Percentiles rank a stretch among this genome's conserved stretches.
Evolutionary conservation across 2,329 filamentous ascomycete species (phyloP).

Genomic region (Verruconis gallopava): DNA sequence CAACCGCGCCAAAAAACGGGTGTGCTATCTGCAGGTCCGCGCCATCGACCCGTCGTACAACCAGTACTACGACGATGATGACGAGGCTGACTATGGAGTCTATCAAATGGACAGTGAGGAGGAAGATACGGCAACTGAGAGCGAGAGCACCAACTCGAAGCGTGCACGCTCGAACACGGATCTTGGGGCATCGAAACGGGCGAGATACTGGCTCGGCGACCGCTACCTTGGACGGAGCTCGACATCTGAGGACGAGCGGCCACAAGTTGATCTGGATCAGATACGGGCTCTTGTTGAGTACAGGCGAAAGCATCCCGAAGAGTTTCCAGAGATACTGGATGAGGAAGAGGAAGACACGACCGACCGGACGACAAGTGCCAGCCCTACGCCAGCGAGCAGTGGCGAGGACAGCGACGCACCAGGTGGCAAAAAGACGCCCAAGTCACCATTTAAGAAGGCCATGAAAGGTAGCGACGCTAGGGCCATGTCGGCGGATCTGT

Average conservation of each 20-base stretch:
- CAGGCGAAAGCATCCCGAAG: not conserved
- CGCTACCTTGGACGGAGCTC: conserved; percentile 17
- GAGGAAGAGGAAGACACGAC: not conserved
- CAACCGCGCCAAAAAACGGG: conserved; percentile 81
- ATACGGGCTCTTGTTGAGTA: not conserved
- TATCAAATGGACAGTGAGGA: conserved; percentile 38
- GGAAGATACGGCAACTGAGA: conserved; percentile 9
- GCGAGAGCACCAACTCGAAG: conserved; percentile 29
- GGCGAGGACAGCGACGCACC: not conserved
- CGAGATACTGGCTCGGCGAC: conserved; percentile 78
- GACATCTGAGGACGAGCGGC: not conserved
- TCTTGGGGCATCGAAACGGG: conserved; percentile 59
- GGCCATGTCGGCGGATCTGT: not conserved
- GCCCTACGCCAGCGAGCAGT: not conserved
- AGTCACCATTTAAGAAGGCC: not conserved
- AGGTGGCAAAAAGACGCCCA: not conserved
- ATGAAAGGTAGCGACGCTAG: not conserved
- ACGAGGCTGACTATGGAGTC: conserved; percentile 1
- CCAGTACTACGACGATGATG: conserved; percentile 4
- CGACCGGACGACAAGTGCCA: not conserved
- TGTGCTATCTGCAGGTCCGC: conserved; percentile 85
- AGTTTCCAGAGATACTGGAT: not conserved
- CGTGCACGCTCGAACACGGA: conserved; percentile 33
- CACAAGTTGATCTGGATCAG: not conserved
- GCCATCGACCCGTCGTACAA: conserved; percentile 29